Base-by-base conservation (phyloP, 495 filamentous ascomycete species). In the Immersiella caudata region DNA sequence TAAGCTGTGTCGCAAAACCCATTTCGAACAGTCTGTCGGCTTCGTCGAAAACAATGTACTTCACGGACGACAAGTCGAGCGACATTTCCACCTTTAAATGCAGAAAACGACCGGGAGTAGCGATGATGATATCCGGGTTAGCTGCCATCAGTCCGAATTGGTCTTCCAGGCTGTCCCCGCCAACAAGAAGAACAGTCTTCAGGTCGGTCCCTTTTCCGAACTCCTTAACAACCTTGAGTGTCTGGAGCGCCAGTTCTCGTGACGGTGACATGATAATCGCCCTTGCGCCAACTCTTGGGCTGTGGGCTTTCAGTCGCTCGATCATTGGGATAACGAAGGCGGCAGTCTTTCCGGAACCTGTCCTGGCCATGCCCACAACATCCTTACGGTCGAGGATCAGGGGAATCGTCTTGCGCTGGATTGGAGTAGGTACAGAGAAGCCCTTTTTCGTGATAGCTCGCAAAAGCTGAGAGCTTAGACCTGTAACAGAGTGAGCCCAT, bases 291-390 rank as follows among this genome's bases (percentile, higher is more conserved):
- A 98, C 86, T 74, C 87, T 88, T 11, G 88, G 87, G 72, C 90
- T 96, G 73, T 99, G 95, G n/a, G 86, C 83, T 78, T 92, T 96
- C 68, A 99, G 82, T 62, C 90, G 92, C 81, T 98, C 91, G 67
- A 99, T 91, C 94, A 99, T 95, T 51, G 95, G 95, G 65, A 99
- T 94, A 6, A 99, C 93, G 76, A 99, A 99, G 16, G 95, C 94
- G 1, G 94, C 95, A 0, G 94, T 97, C 81, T 99, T 99, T 76
- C 95, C 95, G 46, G 93, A 96, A 76, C 95, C 95, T 21, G 95
- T 99, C 59, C 95, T 85, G 4, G 95, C 95, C 96, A 98, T 99
- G 65, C 93, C 95, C 8, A 98, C 93, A 5, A 99, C 93, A 83
- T 99, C 94, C 71, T 90, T 87, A 62, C 90, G 86, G 54, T 97